phyloP scores from a whole-genome alignment of 495 filamentous ascomycete genomes.

The Thermothielavioides terrestris region DNA sequence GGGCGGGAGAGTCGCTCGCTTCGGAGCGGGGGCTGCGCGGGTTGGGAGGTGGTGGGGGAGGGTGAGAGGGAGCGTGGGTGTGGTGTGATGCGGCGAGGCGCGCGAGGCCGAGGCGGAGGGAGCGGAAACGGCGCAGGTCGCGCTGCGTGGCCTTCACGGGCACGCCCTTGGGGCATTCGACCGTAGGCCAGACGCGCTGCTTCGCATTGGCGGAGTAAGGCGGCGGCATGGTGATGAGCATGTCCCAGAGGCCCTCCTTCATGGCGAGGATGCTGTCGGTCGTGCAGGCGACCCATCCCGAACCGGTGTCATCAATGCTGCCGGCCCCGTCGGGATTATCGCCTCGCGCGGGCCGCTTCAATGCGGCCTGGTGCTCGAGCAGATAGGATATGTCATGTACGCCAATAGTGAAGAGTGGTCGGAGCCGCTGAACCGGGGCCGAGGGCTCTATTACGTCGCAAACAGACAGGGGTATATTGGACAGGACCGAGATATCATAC shows the following conservation, averaged over 20 bases:
- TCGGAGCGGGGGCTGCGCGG: constrained; percentile 16
- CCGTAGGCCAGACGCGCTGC: constrained; percentile 62
- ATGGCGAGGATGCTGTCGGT: constrained; percentile 84
- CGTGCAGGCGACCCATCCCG: constrained; percentile 86
- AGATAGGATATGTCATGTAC: constrained; percentile 85
- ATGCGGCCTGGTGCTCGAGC: constrained; percentile 40
- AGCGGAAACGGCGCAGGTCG: constrained; percentile 70
- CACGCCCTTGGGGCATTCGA: constrained; percentile 53
- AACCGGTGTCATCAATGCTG: constrained; percentile 39
- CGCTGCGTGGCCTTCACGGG: constrained; percentile 82
- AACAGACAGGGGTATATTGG: constrained; percentile 61
- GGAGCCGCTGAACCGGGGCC: constrained; percentile 55
- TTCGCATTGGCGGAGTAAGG: constrained; percentile 43
- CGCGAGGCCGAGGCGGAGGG: constrained; percentile 59
- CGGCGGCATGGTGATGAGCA: constrained; percentile 72
- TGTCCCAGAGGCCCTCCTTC: constrained; percentile 79
- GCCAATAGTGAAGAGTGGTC: constrained; percentile 81
- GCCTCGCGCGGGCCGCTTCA: constrained; percentile 21
- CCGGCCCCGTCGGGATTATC: constrained; percentile 15
- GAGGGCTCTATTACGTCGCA: constrained; percentile 53
- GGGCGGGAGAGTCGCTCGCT: constrained; percentile 13
- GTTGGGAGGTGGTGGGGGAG: constrained; percentile 12
- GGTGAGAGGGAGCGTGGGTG: constrained; percentile 15
- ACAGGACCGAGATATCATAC: constrained; percentile 86
- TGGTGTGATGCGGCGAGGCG: constrained; percentile 33